A percentile compares a stretch with the other conserved stretches of the same genome.
phyloP scores from a whole-genome alignment of 2,329 filamentous ascomycete genomes.

The Monosporascus sp. region DNA sequence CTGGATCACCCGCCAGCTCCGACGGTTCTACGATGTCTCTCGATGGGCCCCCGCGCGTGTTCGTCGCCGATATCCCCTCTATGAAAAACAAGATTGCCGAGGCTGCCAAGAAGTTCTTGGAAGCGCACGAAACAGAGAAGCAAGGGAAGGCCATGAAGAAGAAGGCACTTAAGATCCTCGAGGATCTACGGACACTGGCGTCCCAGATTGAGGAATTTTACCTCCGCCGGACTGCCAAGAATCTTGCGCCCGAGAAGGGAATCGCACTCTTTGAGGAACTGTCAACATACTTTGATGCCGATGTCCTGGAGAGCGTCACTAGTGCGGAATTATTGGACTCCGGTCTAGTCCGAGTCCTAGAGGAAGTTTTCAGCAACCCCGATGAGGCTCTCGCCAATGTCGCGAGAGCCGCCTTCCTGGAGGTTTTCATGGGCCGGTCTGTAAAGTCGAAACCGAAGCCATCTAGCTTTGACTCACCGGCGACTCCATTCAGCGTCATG shows the following conservation, averaged over 20 bases:
- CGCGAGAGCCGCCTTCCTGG: conserved; percentile 78
- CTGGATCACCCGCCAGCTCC: conserved; percentile 62
- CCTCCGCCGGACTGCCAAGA: conserved; percentile 44
- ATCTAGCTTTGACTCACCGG: conserved; percentile 60
- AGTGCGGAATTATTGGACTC: conserved; percentile 92
- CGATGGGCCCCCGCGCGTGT: conserved; percentile 46
- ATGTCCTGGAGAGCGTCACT: conserved; percentile 87
- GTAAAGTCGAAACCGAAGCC: conserved; percentile 62
- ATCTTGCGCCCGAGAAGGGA: conserved; percentile 45
- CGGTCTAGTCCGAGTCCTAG: conserved; percentile 76
- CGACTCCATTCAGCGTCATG: conserved; percentile 83
- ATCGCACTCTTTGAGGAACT: conserved; percentile 66
- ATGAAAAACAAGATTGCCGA: conserved; percentile 69
- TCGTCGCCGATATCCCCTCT: conserved; percentile 44
- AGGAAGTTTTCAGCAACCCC: conserved; percentile 74
- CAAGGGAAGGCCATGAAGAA: conserved; percentile 67
- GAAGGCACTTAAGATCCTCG: conserved; percentile 71
- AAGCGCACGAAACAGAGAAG: conserved; percentile 73
- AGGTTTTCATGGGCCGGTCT: conserved; percentile 81
- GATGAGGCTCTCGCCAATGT: conserved; percentile 56
- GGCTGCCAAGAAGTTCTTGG: conserved; percentile 77
- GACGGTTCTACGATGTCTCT: conserved; percentile 61
- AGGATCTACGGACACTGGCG: conserved; percentile 66
- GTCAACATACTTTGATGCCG: conserved; percentile 79
- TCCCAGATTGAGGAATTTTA: conserved; percentile 69